Percentiles rank a stretch among this genome's conserved stretches.
Evolutionary conservation across 78 protist genomes (phyloP).

Genomic region (Emiliania huxleyi): DNA sequence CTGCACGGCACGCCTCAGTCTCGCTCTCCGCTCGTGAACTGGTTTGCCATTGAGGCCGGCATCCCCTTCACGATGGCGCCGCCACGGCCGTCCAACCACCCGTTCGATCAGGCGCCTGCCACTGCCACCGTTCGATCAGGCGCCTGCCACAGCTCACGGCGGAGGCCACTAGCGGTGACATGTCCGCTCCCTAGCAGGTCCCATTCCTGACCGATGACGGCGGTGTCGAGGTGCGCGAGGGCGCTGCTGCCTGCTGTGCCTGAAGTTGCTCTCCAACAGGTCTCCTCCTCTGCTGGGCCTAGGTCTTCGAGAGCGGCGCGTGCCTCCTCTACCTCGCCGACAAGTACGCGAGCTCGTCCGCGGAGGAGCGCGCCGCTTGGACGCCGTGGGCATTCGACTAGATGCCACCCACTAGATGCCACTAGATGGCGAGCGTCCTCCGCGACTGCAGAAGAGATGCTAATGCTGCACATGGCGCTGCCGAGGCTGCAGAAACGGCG

Average conservation of each 20-base stretch:
- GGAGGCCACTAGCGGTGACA: too few relatives aligned
- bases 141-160: too few relatives aligned
- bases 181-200: background rate
- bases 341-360: background rate
- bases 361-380: background rate
- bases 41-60: background rate
- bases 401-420: too few relatives aligned
- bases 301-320: conserved; percentile 6
- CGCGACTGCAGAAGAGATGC: too few relatives aligned
- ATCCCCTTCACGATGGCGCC: background rate
- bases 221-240: conserved; percentile 1
- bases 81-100: background rate
- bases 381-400: too few relatives aligned
- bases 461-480: too few relatives aligned
- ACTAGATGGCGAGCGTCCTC: too few relatives aligned
- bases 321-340: background rate
- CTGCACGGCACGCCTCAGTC: background rate
- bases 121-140: background rate
- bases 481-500: too few relatives aligned
- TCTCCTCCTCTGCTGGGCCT: too few relatives aligned
- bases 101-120: background rate
- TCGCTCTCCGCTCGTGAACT: conserved; percentile 14
- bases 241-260: too few relatives aligned
- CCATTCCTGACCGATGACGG: background rate
- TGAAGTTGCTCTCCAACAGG: too few relatives aligned